These are phyloP conservation scores for Phyllachora maydis DNA, from an alignment of 2,329 filamentous ascomycete species.

Conservation along the genomic window DNA sequence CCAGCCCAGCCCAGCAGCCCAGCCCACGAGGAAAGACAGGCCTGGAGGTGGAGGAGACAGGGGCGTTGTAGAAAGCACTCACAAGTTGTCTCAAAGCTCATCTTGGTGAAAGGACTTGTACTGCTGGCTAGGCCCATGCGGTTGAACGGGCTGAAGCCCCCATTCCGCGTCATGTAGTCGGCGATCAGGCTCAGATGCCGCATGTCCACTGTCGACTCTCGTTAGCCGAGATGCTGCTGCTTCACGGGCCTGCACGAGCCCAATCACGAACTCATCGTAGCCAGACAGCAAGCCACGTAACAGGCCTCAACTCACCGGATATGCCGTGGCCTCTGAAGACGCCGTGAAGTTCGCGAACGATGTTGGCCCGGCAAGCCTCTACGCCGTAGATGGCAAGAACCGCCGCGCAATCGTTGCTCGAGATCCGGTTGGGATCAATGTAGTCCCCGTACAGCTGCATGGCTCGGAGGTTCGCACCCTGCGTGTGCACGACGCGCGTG, in stretches of 20 bases:
- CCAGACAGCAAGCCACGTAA: too few species aligned
- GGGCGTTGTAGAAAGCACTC: too few species aligned
- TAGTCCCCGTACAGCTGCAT: constrained; percentile 78
- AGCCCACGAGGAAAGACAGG: too few species aligned
- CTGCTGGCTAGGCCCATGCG: constrained; percentile 72
- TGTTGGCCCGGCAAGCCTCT: constrained; percentile 73
- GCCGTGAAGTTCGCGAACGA: constrained; percentile 64
- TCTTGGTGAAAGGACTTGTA: constrained; percentile 87
- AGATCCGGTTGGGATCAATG: constrained; percentile 68
- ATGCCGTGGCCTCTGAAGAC: constrained; percentile 90
- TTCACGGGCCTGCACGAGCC: too few species aligned
- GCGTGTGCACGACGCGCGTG: constrained; percentile 47
- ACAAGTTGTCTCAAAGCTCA: constrained; percentile 86
- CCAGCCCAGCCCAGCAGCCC: too few species aligned
- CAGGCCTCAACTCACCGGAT: too few species aligned
- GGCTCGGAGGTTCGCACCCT: constrained; percentile 71
- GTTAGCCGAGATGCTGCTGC: too few species aligned
- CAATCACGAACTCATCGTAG: too few species aligned
- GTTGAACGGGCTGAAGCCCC: constrained; percentile 80
- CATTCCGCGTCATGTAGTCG: constrained; percentile 64
- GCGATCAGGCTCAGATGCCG: constrained; percentile 89
- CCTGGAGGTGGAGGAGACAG: too few species aligned
- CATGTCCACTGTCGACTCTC: constrained; percentile 71
- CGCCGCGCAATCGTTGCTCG: constrained; percentile 81
- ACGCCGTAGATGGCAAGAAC: constrained; percentile 79